These are phyloP conservation scores for Boechera divaricarpa DNA, from an alignment of 345 rosid genomes.

Conservation along the genomic window DNA sequence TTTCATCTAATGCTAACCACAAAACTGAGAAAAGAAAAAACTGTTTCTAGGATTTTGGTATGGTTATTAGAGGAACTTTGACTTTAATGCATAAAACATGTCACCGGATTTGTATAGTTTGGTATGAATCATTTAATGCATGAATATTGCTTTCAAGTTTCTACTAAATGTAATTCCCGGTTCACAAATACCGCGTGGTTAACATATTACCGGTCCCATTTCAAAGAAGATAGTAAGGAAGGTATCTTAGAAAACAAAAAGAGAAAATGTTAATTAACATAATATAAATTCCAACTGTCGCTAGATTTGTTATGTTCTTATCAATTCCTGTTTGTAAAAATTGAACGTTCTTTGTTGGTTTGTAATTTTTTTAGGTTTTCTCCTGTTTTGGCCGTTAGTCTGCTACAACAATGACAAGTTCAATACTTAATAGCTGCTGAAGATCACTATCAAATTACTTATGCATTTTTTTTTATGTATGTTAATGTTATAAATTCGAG, in stretches of 20 bases:
- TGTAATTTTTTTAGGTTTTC: background rate
- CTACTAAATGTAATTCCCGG: background rate
- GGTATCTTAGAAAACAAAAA: too few species aligned
- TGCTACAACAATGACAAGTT: background rate
- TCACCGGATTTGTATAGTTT: constrained; percentile 41
- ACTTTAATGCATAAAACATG: constrained; percentile 48
- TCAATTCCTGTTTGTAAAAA: background rate
- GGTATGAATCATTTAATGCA: constrained; percentile 41
- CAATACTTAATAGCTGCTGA: background rate
- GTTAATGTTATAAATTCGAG: background rate
- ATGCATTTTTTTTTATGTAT: background rate
- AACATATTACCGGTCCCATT: constrained; percentile 9
- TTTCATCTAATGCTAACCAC: background rate
- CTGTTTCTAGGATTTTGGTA: constrained; percentile 16
- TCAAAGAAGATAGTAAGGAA: background rate
- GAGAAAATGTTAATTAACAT: background rate
- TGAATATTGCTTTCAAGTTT: constrained; percentile 32
- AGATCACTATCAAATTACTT: background rate
- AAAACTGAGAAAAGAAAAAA: background rate
- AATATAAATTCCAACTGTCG: background rate
- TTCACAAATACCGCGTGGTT: constrained; percentile 24
- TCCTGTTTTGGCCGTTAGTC: background rate
- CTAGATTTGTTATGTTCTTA: background rate
- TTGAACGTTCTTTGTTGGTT: background rate
- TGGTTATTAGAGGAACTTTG: constrained; percentile 26